A percentile compares a stretch with the other conserved stretches of the same genome.
These are phyloP conservation scores for Hypsizygus marmoreus DNA, from an alignment of 768 basidiomycete genomes.

Conservation along the genomic window DNA sequence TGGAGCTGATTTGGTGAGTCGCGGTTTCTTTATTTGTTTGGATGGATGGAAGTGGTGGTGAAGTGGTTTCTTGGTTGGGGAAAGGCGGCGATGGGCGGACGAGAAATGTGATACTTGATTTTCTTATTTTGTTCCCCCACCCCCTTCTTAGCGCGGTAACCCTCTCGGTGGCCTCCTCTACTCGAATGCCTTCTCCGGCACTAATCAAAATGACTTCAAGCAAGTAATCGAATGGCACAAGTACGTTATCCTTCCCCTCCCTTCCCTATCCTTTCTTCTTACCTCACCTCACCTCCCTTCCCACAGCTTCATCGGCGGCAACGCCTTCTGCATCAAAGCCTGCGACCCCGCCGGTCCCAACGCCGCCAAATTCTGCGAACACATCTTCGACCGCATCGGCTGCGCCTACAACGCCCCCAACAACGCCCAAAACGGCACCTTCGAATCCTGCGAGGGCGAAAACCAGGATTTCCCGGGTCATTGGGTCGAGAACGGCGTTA, in stretches of 20 bases:
- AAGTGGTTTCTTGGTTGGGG: too few relatives aligned
- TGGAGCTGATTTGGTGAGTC: slow-evolving; percentile 58
- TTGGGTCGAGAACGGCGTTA: slow-evolving; percentile 17
- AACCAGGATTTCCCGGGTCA: slow-evolving; percentile 39
- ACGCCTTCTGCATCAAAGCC: slow-evolving; percentile 57
- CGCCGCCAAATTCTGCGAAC: slow-evolving; percentile 50
- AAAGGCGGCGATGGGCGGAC: too few relatives aligned
- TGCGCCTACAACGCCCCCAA: slow-evolving; percentile 62
- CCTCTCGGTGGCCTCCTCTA: slow-evolving; percentile 18
- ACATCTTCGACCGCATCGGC: slow-evolving; percentile 66
- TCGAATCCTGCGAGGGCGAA: slow-evolving; percentile 55
- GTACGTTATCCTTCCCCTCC: slow-evolving; percentile 25
- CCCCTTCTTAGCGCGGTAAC: slow-evolving; percentile 14
- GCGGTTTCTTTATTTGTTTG: background rate
- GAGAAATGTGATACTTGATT: too few relatives aligned
- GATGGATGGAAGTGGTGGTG: too few relatives aligned
- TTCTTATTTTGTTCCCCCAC: background rate
- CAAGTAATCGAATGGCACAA: slow-evolving; percentile 63
- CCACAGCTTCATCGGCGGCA: slow-evolving; percentile 59
- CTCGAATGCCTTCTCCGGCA: slow-evolving; percentile 22
- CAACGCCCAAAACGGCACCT: slow-evolving; percentile 49
- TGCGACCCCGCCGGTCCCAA: slow-evolving; percentile 54
- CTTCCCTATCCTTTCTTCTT: slow-evolving; percentile 13
- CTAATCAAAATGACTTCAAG: slow-evolving; percentile 33
- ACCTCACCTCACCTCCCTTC: background rate